These are phyloP conservation scores for Hypoxylon sp. DNA, from an alignment of 2,329 filamentous ascomycete genomes.

Conservation along the genomic window DNA sequence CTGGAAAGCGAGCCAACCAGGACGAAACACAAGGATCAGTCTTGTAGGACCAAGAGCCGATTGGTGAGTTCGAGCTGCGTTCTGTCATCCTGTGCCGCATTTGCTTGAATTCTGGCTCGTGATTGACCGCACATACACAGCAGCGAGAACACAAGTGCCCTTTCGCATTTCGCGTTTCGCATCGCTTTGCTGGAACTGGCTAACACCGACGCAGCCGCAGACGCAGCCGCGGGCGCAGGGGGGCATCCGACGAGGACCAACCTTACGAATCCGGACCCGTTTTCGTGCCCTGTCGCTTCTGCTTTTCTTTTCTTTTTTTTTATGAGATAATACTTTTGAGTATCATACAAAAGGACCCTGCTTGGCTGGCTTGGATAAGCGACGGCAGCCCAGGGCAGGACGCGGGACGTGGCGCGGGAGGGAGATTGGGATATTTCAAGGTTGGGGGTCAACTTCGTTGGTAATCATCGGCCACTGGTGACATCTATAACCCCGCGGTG, in stretches of 20 bases:
- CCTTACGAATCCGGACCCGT: conserved; percentile 4
- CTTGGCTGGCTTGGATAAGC: conserved; percentile 40
- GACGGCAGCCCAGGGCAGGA: conserved; percentile 31
- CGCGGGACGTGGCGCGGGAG: conserved; percentile 41
- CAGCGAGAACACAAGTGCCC: conserved; percentile 20
- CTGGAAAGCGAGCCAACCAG: conserved; percentile 38
- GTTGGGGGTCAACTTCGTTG: conserved; percentile 37
- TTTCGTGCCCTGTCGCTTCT: conserved; percentile 28
- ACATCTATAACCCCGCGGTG: conserved; percentile 40
- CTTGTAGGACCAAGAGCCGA: conserved; percentile 44
- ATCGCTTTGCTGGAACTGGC: conserved; percentile 44
- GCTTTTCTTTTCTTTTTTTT: too few species aligned
- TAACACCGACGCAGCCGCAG: conserved; percentile 41
- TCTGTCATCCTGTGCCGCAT: conserved; percentile 41
- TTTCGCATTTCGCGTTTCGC: conserved; percentile 41
- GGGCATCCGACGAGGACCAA: conserved; percentile 10
- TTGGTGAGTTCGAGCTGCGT: conserved; percentile 39
- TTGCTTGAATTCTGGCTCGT: conserved; percentile 37
- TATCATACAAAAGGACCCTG: conserved; percentile 38
- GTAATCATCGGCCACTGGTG: conserved; percentile 2
- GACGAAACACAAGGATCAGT: conserved; percentile 44
- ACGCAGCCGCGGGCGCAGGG: conserved; percentile 23
- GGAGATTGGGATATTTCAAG: conserved; percentile 39
- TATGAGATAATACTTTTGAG: conserved; percentile 42
- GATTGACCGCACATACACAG: conserved; percentile 38